Evolutionary conservation across 176 grass and related monocot genomes (phyloP).

Genomic region (Oryza australiensis): DNA sequence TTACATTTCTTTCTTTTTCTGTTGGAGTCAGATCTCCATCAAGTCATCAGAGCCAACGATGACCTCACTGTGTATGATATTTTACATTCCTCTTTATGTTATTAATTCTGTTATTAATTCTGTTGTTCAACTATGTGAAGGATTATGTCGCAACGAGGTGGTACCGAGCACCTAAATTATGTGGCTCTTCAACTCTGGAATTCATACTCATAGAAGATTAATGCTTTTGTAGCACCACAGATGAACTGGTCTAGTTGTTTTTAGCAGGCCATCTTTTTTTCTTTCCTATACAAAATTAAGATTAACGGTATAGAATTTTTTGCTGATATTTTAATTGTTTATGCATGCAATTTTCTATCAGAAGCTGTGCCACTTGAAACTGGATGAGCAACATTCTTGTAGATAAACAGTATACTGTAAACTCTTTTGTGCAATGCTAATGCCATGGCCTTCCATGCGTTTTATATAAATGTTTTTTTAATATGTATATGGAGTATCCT

Average conservation of each 20-base stretch:
- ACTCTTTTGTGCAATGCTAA: slow-evolving; percentile 22
- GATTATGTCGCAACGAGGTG: slow-evolving; percentile 99
- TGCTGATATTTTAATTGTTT: neutral
- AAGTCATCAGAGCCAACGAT: slow-evolving; percentile 93
- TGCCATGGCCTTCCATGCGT: slow-evolving; percentile 10
- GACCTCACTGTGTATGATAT: slow-evolving; percentile 59
- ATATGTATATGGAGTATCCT: too few relatives aligned
- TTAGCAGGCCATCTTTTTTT: neutral
- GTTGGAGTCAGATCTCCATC: slow-evolving; percentile 87
- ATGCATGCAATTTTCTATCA: neutral
- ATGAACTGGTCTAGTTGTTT: neutral
- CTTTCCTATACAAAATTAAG: neutral
- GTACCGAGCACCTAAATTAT: slow-evolving; percentile 98
- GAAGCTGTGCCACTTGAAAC: neutral
- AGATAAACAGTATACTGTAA: slow-evolving; percentile 9
- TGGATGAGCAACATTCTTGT: slow-evolving; percentile 3
- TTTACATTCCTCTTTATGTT: slow-evolving; percentile 31
- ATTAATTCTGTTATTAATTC: too few relatives aligned
- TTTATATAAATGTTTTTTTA: too few relatives aligned
- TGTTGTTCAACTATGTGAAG: slow-evolving; percentile 42
- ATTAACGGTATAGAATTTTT: neutral
- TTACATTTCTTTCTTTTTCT: neutral
- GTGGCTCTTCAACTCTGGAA: slow-evolving; percentile 55
- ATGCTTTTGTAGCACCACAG: neutral
- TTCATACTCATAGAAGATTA: neutral